Percentiles rank a stretch among this genome's conserved stretches.
Evolutionary conservation across 2,329 filamentous ascomycete genomes (phyloP).

Genomic region (Curvularia spicifera): DNA sequence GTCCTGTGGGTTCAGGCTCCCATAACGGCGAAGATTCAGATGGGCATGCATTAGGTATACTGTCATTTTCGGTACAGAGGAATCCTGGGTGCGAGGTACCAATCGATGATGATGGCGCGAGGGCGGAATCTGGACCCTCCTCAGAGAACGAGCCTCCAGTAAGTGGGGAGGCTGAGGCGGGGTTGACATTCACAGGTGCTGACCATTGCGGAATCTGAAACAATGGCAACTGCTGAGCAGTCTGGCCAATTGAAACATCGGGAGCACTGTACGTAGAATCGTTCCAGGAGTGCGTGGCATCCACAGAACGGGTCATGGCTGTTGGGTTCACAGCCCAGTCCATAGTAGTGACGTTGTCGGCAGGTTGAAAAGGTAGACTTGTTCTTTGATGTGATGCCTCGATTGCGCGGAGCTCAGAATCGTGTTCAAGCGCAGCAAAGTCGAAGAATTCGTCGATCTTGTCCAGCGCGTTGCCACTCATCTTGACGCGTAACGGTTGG

Average conservation of each 20-base stretch:
- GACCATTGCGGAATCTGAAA: background rate
- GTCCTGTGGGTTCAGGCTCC: background rate
- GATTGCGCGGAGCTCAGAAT: constrained; percentile 15
- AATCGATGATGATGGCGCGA: constrained; percentile 16
- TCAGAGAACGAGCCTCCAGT: background rate
- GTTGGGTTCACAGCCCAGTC: constrained; percentile 31
- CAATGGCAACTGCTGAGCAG: constrained; percentile 11
- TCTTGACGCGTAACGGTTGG: constrained; percentile 13
- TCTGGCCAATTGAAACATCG: background rate
- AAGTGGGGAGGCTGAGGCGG: background rate
- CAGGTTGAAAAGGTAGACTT: background rate
- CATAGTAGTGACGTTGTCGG: constrained; percentile 27
- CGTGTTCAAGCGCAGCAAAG: constrained; percentile 39
- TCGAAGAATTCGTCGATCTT: constrained; percentile 47
- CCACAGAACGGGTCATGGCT: constrained; percentile 14
- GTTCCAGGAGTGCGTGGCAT: constrained; percentile 1
- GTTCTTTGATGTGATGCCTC: background rate
- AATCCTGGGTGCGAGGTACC: constrained; percentile 1
- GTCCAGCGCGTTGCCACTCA: constrained; percentile 26
- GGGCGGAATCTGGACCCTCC: background rate
- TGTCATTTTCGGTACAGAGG: background rate
- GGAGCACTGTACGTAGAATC: constrained; percentile 10
- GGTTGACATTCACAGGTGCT: constrained; percentile 2
- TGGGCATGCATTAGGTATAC: background rate
- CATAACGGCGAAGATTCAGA: background rate